phyloP scores from a whole-genome alignment of 805 yeast species.

The Zygosaccharomyces rouxii region DNA sequence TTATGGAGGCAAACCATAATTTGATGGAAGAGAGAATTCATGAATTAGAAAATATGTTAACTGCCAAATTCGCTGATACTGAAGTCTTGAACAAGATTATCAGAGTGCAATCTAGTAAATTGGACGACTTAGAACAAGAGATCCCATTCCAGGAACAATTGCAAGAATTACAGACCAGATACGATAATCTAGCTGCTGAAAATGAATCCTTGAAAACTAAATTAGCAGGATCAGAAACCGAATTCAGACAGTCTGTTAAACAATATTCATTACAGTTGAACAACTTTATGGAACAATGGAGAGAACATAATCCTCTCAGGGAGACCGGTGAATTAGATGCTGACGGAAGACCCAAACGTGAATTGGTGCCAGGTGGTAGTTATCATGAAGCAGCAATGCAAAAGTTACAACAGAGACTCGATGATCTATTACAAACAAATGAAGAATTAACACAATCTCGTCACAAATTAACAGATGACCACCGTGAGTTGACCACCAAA shows the following conservation, averaged over 20 bases:
- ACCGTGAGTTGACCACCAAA: conserved; percentile 27
- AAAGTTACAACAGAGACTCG: conserved; percentile 52
- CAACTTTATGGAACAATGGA: conserved; percentile 27
- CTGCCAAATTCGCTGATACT: conserved; percentile 49
- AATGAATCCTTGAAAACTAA: conserved; percentile 39
- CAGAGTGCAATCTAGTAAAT: conserved; percentile 46
- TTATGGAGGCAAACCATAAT: conserved; percentile 44
- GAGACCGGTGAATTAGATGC: conserved; percentile 4
- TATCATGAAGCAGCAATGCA: conserved; percentile 33
- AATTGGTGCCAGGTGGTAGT: conserved; percentile 10
- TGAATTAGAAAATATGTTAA: conserved; percentile 50
- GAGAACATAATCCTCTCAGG: conserved; percentile 9
- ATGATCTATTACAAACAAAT: conserved; percentile 47
- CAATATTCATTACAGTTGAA: conserved; percentile 30
- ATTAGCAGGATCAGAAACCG: conserved; percentile 33
- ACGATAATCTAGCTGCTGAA: conserved; percentile 44
- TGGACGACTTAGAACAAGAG: conserved; percentile 44
- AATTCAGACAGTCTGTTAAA: conserved; percentile 31
- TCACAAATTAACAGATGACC: conserved; percentile 36
- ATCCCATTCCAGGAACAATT: conserved; percentile 44
- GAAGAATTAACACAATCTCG: conserved; percentile 38
- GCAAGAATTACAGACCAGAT: conserved; percentile 45
- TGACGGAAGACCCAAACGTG: conserved; percentile 12
- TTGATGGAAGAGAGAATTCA: conserved; percentile 39
- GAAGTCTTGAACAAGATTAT: conserved; percentile 51